Conservation (phyloP, 1,139 yeast species). For the Yarrowia galli region DNA sequence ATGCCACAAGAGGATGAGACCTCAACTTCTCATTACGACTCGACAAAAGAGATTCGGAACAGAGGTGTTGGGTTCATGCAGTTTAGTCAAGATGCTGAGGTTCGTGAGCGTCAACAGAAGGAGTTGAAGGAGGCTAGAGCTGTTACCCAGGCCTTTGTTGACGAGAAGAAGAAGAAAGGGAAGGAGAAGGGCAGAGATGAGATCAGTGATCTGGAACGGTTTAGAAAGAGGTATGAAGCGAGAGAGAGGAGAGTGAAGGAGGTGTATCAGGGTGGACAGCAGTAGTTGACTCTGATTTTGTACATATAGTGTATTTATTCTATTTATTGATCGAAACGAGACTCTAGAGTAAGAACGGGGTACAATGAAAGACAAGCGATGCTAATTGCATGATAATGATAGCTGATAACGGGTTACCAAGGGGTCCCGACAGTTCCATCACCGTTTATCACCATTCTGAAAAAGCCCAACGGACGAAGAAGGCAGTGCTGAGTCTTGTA, state of each 20-base stretch:
- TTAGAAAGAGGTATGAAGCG: conserved; percentile 3
- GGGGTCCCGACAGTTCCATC: too few relatives aligned
- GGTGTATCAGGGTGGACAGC: not conserved
- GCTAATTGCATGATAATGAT: too few relatives aligned
- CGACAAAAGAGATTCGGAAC: conserved; percentile 14
- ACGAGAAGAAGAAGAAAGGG: conserved; percentile 7
- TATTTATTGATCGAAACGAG: not conserved
- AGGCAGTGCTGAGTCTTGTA: too few relatives aligned
- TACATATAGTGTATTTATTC: not conserved
- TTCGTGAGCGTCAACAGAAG: conserved; percentile 8
- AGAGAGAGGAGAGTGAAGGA: not conserved
- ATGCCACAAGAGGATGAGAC: not conserved
- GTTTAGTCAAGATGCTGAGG: conserved; percentile 19
- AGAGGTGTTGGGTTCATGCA: conserved; percentile 29
- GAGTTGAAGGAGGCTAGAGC: conserved; percentile 32
- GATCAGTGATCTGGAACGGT: not conserved
- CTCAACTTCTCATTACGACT: not conserved
- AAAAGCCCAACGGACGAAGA: too few relatives aligned
- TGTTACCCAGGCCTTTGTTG: conserved; percentile 11
- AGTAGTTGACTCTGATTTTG: not conserved
- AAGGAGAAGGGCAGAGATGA: not conserved
- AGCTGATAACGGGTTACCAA: too few relatives aligned
- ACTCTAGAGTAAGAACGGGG: too few relatives aligned
- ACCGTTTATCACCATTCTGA: too few relatives aligned
- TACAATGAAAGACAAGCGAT: too few relatives aligned